Conservation (phyloP, 2,329 filamentous ascomycete genomes). For the Leptoxyphium fumago region DNA sequence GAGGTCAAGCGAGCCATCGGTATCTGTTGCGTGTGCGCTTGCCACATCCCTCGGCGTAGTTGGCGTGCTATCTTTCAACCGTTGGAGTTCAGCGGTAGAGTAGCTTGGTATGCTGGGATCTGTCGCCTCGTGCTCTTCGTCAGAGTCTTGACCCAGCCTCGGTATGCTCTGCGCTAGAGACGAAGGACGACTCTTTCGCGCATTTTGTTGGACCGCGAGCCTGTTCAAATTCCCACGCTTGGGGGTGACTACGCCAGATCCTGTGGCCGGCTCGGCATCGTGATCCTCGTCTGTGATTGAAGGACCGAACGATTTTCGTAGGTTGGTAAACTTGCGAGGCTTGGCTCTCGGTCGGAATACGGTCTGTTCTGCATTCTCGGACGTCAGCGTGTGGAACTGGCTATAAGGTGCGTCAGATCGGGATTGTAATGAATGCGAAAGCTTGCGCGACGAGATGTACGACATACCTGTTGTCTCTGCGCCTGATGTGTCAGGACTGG, state of each 20-base stretch:
- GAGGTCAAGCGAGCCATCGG: conserved; percentile 31
- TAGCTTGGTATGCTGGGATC: conserved; percentile 60
- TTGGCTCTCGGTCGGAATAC: conserved; percentile 33
- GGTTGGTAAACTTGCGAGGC: conserved; percentile 54
- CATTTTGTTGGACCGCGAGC: conserved; percentile 52
- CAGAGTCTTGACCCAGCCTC: conserved; percentile 2
- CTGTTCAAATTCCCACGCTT: conserved; percentile 46
- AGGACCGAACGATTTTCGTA: conserved; percentile 64
- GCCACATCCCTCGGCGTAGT: conserved; percentile 56
- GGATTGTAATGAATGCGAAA: not conserved
- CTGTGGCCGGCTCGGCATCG: conserved; percentile 34
- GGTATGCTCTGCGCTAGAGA: conserved; percentile 35
- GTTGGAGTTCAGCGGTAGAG: conserved; percentile 71
- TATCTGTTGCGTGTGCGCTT: conserved; percentile 13
- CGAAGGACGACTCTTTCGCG: conserved; percentile 37
- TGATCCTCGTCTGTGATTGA: conserved; percentile 39
- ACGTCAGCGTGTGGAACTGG: not conserved
- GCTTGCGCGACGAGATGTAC: not conserved
- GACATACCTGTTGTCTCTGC: conserved; percentile 13
- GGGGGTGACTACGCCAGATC: conserved; percentile 41
- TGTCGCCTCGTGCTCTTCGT: conserved; percentile 23
- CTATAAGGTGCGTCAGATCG: not conserved
- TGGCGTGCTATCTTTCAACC: conserved; percentile 74
- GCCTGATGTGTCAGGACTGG: conserved; percentile 10
- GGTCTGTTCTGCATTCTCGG: not conserved